A percentile compares a stretch with the other conserved stretches of the same genome.
Evolutionary conservation across 2,329 filamentous ascomycete genomes (phyloP).

Genomic region (Karstenula rhodostoma): DNA sequence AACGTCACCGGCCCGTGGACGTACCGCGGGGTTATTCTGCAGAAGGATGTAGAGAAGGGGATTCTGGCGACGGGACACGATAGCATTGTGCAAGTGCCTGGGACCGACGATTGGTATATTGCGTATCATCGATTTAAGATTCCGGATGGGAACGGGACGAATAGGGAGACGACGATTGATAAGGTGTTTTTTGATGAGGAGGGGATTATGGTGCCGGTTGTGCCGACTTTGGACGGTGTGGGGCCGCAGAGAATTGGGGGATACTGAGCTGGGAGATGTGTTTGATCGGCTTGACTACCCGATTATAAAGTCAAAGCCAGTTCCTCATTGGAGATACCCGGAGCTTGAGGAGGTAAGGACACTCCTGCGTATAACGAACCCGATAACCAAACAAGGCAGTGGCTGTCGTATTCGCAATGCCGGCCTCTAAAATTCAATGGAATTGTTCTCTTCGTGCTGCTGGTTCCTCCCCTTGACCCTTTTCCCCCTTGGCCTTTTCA

Average conservation of each 20-base stretch:
- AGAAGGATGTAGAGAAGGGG: slow-evolving; percentile 31
- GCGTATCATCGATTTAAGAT: slow-evolving; percentile 40
- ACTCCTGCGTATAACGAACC: too few species aligned
- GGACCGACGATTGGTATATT: slow-evolving; percentile 42
- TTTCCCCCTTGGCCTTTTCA: too few species aligned
- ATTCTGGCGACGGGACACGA: slow-evolving; percentile 38
- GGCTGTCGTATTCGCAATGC: too few species aligned
- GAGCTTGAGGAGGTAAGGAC: too few species aligned
- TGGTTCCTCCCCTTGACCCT: too few species aligned
- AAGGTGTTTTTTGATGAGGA: slow-evolving; percentile 33
- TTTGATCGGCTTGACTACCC: too few species aligned
- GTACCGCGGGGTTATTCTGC: slow-evolving; percentile 33
- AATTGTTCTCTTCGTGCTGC: too few species aligned
- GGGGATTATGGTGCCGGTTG: slow-evolving; percentile 34
- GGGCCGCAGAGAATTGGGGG: neutral
- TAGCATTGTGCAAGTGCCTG: slow-evolving; percentile 37
- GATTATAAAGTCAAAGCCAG: too few species aligned
- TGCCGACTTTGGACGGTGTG: slow-evolving; percentile 37
- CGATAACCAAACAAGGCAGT: too few species aligned
- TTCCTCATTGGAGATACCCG: too few species aligned
- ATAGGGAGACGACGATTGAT: slow-evolving; percentile 37
- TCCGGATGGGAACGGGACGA: slow-evolving; percentile 33
- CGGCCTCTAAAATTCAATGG: too few species aligned
- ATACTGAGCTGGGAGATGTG: neutral
- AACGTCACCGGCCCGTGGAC: slow-evolving; percentile 36